A percentile compares a stretch with the other conserved stretches of the same genome.
These are phyloP conservation scores for Trichoderma gracile DNA, from an alignment of 2,329 filamentous ascomycete species.

Conservation along the genomic window DNA sequence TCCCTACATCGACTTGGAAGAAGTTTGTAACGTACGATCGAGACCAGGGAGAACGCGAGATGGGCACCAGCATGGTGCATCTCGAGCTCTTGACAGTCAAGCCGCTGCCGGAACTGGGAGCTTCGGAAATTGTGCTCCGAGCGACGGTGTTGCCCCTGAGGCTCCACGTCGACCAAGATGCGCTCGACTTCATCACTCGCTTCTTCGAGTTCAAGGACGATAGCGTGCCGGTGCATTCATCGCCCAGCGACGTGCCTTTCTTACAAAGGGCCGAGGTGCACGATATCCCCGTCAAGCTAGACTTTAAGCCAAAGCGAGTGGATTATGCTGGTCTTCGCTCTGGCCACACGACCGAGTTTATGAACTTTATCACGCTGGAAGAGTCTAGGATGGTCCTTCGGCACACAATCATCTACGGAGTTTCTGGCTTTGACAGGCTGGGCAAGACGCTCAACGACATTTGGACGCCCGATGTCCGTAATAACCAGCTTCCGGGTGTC, in stretches of 20 bases:
- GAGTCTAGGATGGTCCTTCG: slow-evolving; percentile 81
- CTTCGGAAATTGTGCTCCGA: slow-evolving; percentile 84
- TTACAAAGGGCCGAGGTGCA: slow-evolving; percentile 87
- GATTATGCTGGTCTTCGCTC: slow-evolving; percentile 92
- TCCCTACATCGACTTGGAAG: slow-evolving; percentile 95
- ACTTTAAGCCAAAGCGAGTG: slow-evolving; percentile 98
- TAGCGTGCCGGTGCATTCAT: slow-evolving; percentile 52
- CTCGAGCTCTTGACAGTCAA: slow-evolving; percentile 85
- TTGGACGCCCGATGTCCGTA: slow-evolving; percentile 91
- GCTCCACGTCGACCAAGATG: slow-evolving; percentile 95
- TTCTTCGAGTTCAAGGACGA: slow-evolving; percentile 99
- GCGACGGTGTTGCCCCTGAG: slow-evolving; percentile 79
- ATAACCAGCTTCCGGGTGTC: slow-evolving; percentile 84
- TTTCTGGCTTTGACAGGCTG: slow-evolving; percentile 85
- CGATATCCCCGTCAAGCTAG: slow-evolving; percentile 76
- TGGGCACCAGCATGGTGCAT: slow-evolving; percentile 85
- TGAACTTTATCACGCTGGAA: slow-evolving; percentile 96
- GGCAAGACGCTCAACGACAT: slow-evolving; percentile 91
- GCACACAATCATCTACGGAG: slow-evolving; percentile 89
- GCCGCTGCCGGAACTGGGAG: slow-evolving; percentile 78
- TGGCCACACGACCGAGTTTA: slow-evolving; percentile 93
- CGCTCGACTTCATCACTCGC: slow-evolving; percentile 91
- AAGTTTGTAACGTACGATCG: slow-evolving; percentile 95
- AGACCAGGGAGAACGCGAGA: slow-evolving; percentile 82
- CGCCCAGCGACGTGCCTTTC: slow-evolving; percentile 75